These are phyloP conservation scores for Fusarium sp. DNA, from an alignment of 2,329 filamentous ascomycete species.

Conservation along the genomic window DNA sequence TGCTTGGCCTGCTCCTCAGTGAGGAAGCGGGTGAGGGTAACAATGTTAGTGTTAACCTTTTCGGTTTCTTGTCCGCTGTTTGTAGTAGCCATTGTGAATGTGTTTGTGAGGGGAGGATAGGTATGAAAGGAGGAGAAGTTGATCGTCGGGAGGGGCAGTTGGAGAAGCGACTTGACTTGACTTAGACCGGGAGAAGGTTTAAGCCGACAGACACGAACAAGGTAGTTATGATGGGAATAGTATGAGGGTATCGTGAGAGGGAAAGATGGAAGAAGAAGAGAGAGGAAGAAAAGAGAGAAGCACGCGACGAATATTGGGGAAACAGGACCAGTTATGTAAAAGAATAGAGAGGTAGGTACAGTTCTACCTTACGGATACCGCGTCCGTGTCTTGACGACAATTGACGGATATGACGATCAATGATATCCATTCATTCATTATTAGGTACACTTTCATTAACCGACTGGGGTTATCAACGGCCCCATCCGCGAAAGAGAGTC, in stretches of 20 bases:
- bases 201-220: slow-evolving; percentile 17
- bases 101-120: slow-evolving; percentile 20
- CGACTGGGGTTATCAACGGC: slow-evolving; percentile 32
- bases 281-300: slow-evolving; percentile 17
- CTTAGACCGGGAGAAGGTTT: slow-evolving; percentile 32
- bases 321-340: slow-evolving; percentile 27
- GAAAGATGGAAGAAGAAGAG: slow-evolving; percentile 17
- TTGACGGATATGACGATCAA: slow-evolving; percentile 43
- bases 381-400: slow-evolving; percentile 36
- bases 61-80: slow-evolving; percentile 68
- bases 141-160: slow-evolving; percentile 28
- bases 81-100: slow-evolving; percentile 51
- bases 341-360: background rate
- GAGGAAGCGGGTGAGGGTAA: slow-evolving; percentile 94
- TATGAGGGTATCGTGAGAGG: slow-evolving; percentile 35
- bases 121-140: slow-evolving; percentile 26
- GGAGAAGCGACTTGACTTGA: slow-evolving; percentile 19
- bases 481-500: slow-evolving; percentile 19
- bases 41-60: slow-evolving; percentile 94
- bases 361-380: slow-evolving; percentile 8
- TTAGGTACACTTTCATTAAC: background rate
- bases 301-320: slow-evolving; percentile 38
- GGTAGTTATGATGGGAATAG: slow-evolving; percentile 27
- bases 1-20: slow-evolving; percentile 96
- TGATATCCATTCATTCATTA: slow-evolving; percentile 28